Evolutionary conservation across 1,139 yeast species (phyloP).

Genomic region (Blastobotrys malaysiensis): DNA sequence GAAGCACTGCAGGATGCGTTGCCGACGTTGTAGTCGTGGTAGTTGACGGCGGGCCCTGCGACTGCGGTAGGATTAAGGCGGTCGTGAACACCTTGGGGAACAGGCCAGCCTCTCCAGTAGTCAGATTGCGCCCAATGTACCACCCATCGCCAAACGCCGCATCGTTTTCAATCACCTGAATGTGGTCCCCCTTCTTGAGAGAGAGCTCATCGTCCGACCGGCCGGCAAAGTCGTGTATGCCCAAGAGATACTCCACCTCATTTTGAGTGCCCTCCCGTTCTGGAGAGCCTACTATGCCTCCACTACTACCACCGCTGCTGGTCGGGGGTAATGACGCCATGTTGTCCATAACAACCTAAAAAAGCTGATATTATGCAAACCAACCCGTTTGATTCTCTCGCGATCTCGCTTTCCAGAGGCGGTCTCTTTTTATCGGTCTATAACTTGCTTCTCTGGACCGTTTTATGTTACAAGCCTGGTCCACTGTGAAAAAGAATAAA

Average conservation of each 20-base stretch:
- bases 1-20: conserved; percentile 3
- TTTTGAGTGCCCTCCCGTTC: background rate
- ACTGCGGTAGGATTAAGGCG: conserved; percentile 20
- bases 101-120: conserved; percentile 70
- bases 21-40: conserved; percentile 7
- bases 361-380: background rate
- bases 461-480: no score
- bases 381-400: background rate
- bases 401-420: background rate
- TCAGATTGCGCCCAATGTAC: conserved; percentile 73
- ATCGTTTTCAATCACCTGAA: conserved; percentile 89
- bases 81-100: conserved; percentile 79
- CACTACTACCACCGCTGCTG: background rate
- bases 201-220: conserved; percentile 86
- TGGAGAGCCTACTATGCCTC: background rate
- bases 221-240: conserved; percentile 80
- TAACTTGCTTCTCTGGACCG: background rate
- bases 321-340: background rate
- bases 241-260: conserved; percentile 37
- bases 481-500: no score
- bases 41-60: conserved; percentile 8
- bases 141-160: conserved; percentile 96
- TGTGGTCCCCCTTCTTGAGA: conserved; percentile 73
- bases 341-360: background rate
- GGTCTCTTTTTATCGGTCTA: background rate